Evolutionary conservation across 371 early-diverging fungal species (phyloP), one percentile per base, ranked within the genome.

Genomic region (Lichtheimia hyalospora): DNA sequence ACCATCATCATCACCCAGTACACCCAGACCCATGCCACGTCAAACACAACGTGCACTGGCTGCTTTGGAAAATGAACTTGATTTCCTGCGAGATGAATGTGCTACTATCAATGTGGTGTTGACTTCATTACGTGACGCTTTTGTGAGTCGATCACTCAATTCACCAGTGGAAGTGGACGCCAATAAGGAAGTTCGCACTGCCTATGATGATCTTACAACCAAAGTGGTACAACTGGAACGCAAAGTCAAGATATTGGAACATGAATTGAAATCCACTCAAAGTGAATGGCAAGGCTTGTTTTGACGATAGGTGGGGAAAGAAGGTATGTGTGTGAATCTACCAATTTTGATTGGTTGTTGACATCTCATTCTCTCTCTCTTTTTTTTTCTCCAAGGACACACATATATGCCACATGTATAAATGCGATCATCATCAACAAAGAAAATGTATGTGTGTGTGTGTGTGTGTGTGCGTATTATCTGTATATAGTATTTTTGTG

Each of bases 201-300:
- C 74, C n/a, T 74, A 62, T 46, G 74, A 74, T 60, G 74, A 71
- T 44, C 21, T 74, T 20, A 53, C 56, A 59, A 16, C 57, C 7
- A 72, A 74, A 42, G 67, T 71, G 13, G 43, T 57, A 27, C 74
- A 71, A 21, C 28, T 74, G 51, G 71, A 74, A 43, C 66, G 61
- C 28, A 74, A 71, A 34, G 51, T 74, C 3, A 67, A 66, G 14
- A 48, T 8, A 16, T 51, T 74, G 15, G 74, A 74, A 52, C 56
- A 40, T 10, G 57, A 57, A 48, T 16, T 58, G 14, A 23, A 50
- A 40, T 42, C 50, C 49, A 50, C 46, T 8, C 34, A 34, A 34
- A 10, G 34, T 34, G 34, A 34, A 34, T 34, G 34, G 34, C 34
- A 34, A 34, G 34, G 34, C 34, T 34, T 34, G 10, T 34, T 34